Conservation (phyloP, 805 yeast species). For the Priceomyces haplophilus region DNA sequence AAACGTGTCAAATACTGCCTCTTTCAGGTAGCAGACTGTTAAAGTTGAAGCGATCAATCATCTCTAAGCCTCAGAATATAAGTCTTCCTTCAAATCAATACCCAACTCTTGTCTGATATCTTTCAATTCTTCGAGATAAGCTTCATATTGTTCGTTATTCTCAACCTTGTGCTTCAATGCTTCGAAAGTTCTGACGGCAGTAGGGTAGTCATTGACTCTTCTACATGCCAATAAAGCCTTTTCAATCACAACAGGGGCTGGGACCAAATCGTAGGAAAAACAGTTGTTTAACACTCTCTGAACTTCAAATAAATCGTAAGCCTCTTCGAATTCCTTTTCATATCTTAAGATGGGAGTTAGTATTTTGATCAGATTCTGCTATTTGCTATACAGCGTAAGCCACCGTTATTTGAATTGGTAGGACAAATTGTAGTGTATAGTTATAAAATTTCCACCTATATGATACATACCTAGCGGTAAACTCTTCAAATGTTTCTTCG, state of each 20-base stretch:
- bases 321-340: slow-evolving; percentile 87
- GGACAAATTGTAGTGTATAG: no score
- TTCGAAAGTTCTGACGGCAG: slow-evolving; percentile 97
- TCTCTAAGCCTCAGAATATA: slow-evolving; percentile 50
- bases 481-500: slow-evolving; percentile 93
- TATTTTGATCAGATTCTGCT: slow-evolving; percentile 6
- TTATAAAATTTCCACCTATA: no score
- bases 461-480: slow-evolving; percentile 65
- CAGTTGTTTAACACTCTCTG: slow-evolving; percentile 95
- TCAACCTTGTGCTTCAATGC: slow-evolving; percentile 96
- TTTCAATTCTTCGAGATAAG: slow-evolving; percentile 92
- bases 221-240: slow-evolving; percentile 97
- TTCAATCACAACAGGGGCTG: slow-evolving; percentile 94
- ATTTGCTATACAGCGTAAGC: no score
- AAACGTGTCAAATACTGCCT: neutral
- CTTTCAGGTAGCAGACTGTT: neutral
- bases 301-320: slow-evolving; percentile 46
- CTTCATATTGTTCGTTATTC: slow-evolving; percentile 88
- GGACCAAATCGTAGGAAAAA: slow-evolving; percentile 97
- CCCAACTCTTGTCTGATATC: slow-evolving; percentile 91
- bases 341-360: slow-evolving; percentile 49
- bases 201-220: slow-evolving; percentile 98
- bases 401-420: neutral
- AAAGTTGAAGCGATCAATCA: slow-evolving; percentile 17
- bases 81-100: slow-evolving; percentile 86